Base-by-base conservation (phyloP, 148 eudicot genomes). In the Beta vulgaris region DNA sequence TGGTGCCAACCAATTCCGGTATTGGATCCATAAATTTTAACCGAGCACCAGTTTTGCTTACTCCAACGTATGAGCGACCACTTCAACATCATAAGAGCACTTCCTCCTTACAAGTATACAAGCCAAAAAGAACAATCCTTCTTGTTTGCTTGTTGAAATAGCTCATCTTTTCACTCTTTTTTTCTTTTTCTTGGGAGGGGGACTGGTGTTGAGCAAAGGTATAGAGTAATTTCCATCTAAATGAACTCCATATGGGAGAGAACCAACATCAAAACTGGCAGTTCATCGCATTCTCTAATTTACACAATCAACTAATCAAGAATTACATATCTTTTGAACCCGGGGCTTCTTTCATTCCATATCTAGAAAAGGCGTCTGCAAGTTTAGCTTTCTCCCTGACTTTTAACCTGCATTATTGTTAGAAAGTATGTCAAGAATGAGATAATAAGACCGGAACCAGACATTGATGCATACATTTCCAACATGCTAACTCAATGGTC, bases 381-480 rank as follows among this genome's bases (percentile, higher is more conserved):
- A 92, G 87, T 84, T 90, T 64, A 11, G 88, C 93, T 81, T 90
- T 88, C 79, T 92, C 98, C 74, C 53, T 80, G 32, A 84, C 74
- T 80, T 86, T 89, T 70, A 95, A 83, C 88, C 97, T 95, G 92
- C 87, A 84, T 61, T 36, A 65, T 31, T 25, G 65, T 23, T 11
- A 57, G 65, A 60, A 21, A 60, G 28, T 67, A 69, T 2, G 64
- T 66, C 29, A 12, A 76, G 42, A 51, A 57, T 40, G 34, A 36
- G 51, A 58, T n/a, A 34, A 42, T 42, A 11, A 65, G 48, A 15
- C 55, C 34, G 29, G 23, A 53, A 62, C 12, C 15, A 36, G 73
- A 9, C 25, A 61, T 66, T 43, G 54, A 59, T 28, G 31, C 76
- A 44, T 23, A 66, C 29, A 39, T 42, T 6, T 62, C 10, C 29